Base-by-base conservation (phyloP, 2,329 filamentous ascomycete genomes). In the Colletotrichum melonis region DNA sequence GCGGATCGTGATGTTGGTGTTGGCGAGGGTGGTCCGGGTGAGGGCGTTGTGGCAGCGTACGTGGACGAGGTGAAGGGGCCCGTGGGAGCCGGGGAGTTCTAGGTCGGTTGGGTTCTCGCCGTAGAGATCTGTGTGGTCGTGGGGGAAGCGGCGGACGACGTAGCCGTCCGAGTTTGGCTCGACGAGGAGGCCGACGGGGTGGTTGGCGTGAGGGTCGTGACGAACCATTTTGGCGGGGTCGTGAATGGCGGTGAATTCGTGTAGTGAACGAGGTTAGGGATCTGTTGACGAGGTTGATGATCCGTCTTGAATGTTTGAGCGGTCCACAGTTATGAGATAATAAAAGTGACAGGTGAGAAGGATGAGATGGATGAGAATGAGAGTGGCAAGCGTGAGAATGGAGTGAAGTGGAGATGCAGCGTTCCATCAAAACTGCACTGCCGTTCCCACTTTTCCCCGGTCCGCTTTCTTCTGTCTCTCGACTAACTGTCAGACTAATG, bases 81-180 rank as follows among this genome's bases (percentile, higher is more conserved):
- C 46, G 8, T 30, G 16, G 14, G 42, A 22, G 28, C 49, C 62
- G 49, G 49, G 22, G 19, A 64, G 19, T 14, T 64, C 62, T 4
- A 64, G 49, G 14, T 64, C 19, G 46, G 14, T 14, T n/a, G 46
- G 62, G 22, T 64, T n/a, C 14, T 64, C 62, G 46, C 62, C 62
- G 62, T 64, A 64, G 5, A 64, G 5, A 9, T 55, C 30, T 9
- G n/a, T 28, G 28, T 54, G 46, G 46, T 54, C 46, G n/a, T 42
- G 52, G 42, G 62, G 62, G n/a, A 64, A 64, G 62, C 62, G 62
- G 62, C 42, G 49, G 62, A 64, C 62, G n/a, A 55, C 46, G n/a
- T 63, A 63, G 62, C 46, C 46, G 28, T 63, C 62, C 1, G 62
- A 55, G 28, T 63, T 28, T 5, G 62, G 30, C 62, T 64, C 62